A percentile compares a stretch with the other conserved stretches of the same genome.
Evolutionary conservation across 331 rosid species (phyloP).

Genomic region (Malus hybrid): DNA sequence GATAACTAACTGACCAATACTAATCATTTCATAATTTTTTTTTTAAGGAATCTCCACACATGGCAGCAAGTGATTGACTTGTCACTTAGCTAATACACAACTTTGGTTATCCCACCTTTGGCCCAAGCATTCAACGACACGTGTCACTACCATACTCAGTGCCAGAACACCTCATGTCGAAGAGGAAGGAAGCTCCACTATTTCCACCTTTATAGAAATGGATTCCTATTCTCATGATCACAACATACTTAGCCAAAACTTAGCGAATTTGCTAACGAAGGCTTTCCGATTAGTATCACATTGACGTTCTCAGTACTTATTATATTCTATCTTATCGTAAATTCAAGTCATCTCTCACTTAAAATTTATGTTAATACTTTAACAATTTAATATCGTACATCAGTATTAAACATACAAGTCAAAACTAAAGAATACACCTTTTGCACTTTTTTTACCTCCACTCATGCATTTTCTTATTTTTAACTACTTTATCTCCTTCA

Average conservation of each 20-base stretch:
- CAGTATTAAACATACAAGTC: no score
- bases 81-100: not conserved
- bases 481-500: not conserved
- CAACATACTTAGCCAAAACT: no score
- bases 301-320: no score
- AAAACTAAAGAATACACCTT: no score
- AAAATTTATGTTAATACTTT: fast-evolving
- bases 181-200: no score
- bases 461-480: not conserved
- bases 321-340: no score
- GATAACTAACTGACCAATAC: no score
- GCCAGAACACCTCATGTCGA: not conserved
- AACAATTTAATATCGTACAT: no score
- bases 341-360: not conserved
- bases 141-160: not conserved
- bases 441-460: not conserved
- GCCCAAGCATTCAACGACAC: not conserved
- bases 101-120: not conserved
- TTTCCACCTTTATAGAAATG: not conserved
- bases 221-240: not conserved
- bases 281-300: not conserved
- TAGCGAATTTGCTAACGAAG: not conserved
- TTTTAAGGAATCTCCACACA: not conserved
- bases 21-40: no score
- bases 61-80: no score